phyloP scores from a whole-genome alignment of 78 protist genomes.

The slime mould (Dictyostelium discoideum) region DNA sequence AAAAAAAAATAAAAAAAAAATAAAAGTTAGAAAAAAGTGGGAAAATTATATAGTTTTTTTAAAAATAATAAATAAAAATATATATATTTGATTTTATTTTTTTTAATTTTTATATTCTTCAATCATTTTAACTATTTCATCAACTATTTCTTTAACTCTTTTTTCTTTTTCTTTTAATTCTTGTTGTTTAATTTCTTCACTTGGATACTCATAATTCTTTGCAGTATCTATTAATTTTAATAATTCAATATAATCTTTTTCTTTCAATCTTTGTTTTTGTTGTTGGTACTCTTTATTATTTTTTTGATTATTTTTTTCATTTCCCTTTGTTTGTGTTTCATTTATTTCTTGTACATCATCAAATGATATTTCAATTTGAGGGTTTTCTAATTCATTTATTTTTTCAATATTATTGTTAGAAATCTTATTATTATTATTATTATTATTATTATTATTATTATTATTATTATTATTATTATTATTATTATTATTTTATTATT shows the following conservation, averaged over 20 bases:
- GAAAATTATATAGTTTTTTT: too few species aligned
- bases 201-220: background rate
- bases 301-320: too few species aligned
- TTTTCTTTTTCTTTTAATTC: background rate
- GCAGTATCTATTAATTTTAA: background rate
- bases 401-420: background rate
- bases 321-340: too few species aligned
- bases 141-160: background rate
- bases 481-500: too few species aligned
- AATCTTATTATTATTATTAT: background rate
- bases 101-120: background rate
- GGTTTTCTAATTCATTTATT: background rate
- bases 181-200: background rate
- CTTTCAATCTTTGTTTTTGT: background rate
- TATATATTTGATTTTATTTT: too few species aligned
- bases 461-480: too few species aligned
- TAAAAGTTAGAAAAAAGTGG: too few species aligned
- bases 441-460: too few species aligned
- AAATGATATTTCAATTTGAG: background rate
- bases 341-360: background rate
- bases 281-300: too few species aligned
- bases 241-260: background rate
- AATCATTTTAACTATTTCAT: background rate
- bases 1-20: too few species aligned
- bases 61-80: too few species aligned